phyloP scores from a whole-genome alignment of 352 stramenopile species.

The Globisporangium alternatum region DNA sequence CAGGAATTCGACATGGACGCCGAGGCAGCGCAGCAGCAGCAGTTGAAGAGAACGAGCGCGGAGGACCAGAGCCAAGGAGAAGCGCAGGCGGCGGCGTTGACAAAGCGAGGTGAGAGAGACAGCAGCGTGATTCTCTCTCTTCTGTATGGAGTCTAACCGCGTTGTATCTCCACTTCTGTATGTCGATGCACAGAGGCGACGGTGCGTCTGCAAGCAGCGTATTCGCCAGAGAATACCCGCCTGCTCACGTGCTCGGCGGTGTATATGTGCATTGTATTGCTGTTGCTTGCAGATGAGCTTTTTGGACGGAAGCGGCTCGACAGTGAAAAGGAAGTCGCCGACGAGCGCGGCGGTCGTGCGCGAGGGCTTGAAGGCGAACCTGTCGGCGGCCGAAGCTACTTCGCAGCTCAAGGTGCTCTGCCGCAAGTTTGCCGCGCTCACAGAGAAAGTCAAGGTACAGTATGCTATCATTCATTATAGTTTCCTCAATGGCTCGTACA shows the following conservation, averaged over 20 bases:
- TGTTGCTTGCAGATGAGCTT: conserved; percentile 8
- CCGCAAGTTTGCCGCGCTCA: conserved; percentile 79
- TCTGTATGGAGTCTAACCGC: neutral
- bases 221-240: too few species aligned
- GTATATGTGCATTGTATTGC: neutral
- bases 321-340: conserved; percentile 37
- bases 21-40: neutral
- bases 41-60: neutral
- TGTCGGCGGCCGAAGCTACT: conserved; percentile 65
- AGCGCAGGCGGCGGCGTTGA: neutral
- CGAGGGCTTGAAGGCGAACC: conserved; percentile 52
- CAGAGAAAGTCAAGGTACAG: conserved; percentile 79
- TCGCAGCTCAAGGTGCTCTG: conserved; percentile 78
- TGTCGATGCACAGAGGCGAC: neutral
- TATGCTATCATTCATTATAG: too few species aligned
- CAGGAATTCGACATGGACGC: conserved; percentile 1
- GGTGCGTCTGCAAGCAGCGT: neutral
- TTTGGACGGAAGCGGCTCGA: conserved; percentile 25
- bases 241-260: too few species aligned
- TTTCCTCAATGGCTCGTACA: neutral
- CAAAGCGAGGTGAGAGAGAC: conserved; percentile 13
- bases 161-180: neutral
- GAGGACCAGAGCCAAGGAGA: neutral
- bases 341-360: conserved; percentile 43
- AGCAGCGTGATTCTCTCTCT: neutral